A percentile compares a stretch with the other conserved stretches of the same genome.
These are phyloP conservation scores for Austroboletus festivus DNA, from an alignment of 768 basidiomycete species.

Conservation along the genomic window DNA sequence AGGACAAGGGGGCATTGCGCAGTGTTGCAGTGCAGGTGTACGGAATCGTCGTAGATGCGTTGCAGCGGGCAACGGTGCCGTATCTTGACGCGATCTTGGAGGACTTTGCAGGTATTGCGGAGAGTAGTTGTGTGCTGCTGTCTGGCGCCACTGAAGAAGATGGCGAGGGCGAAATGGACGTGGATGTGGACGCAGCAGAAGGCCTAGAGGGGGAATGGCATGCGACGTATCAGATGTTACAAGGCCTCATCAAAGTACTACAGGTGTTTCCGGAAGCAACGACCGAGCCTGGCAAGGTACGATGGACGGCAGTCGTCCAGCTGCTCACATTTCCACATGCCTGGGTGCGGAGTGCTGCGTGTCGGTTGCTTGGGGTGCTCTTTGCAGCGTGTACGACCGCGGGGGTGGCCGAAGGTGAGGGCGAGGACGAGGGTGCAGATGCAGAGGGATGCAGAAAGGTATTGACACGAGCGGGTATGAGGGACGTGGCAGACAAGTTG, in stretches of 20 bases:
- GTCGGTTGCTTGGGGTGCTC: constrained; percentile 68
- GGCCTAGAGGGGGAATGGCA: constrained; percentile 74
- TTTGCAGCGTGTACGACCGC: constrained; percentile 52
- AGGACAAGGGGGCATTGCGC: constrained; percentile 54
- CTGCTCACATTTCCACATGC: constrained; percentile 88
- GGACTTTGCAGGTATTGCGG: constrained; percentile 44
- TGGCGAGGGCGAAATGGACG: constrained; percentile 42
- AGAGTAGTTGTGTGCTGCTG: constrained; percentile 7
- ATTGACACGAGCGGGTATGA: constrained; percentile 54
- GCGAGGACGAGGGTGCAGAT: background rate
- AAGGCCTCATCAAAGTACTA: constrained; percentile 60
- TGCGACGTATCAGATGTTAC: constrained; percentile 75
- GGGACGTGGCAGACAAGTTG: constrained; percentile 68
- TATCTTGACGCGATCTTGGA: constrained; percentile 51
- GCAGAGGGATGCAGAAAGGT: constrained; percentile 34
- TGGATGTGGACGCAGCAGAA: constrained; percentile 49
- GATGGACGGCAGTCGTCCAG: constrained; percentile 60
- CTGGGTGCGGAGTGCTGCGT: constrained; percentile 86
- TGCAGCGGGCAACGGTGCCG: constrained; percentile 45
- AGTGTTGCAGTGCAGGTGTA: constrained; percentile 80
- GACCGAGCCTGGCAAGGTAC: constrained; percentile 43
- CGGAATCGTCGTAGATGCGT: constrained; percentile 72
- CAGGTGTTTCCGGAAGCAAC: constrained; percentile 52
- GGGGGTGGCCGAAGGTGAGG: background rate
- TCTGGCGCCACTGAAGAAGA: constrained; percentile 4